Conservation (phyloP, 768 basidiomycete genomes). For the Serendipita sp. region DNA sequence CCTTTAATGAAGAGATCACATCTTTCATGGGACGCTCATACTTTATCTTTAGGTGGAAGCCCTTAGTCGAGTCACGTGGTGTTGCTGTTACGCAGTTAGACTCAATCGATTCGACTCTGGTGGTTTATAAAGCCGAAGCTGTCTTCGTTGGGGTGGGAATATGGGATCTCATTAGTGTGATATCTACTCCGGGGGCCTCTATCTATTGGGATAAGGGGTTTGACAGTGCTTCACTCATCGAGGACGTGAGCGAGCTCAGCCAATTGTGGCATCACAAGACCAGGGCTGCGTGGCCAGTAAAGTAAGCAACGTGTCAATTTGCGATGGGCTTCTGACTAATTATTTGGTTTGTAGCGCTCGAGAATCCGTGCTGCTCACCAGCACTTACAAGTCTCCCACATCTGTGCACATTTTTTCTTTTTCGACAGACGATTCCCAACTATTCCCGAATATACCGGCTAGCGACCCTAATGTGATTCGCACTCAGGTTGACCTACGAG, state of each 20-base stretch:
- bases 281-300: conserved; percentile 85
- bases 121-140: conserved; percentile 92
- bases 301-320: conserved; percentile 34
- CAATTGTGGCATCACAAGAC: conserved; percentile 90
- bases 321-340: background rate
- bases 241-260: conserved; percentile 80
- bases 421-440: conserved; percentile 75
- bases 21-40: conserved; percentile 6
- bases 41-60: conserved; percentile 10
- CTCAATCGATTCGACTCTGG: conserved; percentile 90
- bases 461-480: conserved; percentile 69
- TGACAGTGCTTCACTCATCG: conserved; percentile 71
- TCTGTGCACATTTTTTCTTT: conserved; percentile 92
- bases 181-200: conserved; percentile 73
- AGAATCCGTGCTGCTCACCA: conserved; percentile 80
- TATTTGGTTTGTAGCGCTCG: conserved; percentile 43
- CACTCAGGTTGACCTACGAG: conserved; percentile 94
- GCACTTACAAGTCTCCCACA: conserved; percentile 91
- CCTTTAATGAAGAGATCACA: no score
- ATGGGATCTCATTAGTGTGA: conserved; percentile 85
- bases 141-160: conserved; percentile 91
- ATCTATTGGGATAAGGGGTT: conserved; percentile 80
- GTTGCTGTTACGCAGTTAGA: conserved; percentile 92
- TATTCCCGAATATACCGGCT: conserved; percentile 61
- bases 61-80: conserved; percentile 49